Percentiles rank a stretch among this genome's conserved stretches.
Evolutionary conservation across 257 asterid species (phyloP).

Genomic region (Solanum ossicruentum): DNA sequence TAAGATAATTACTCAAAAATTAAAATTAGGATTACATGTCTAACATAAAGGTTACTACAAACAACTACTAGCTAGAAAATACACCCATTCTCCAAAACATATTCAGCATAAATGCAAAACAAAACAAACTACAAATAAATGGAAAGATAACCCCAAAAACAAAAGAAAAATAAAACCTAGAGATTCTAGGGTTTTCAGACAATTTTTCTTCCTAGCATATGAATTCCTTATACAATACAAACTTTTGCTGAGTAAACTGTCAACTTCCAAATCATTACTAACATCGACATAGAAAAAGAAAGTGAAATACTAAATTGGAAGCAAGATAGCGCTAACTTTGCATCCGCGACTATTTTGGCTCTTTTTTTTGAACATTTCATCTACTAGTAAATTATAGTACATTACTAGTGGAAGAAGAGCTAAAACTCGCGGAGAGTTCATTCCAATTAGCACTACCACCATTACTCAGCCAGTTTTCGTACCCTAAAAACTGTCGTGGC

Average conservation of each 20-base stretch:
- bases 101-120: neutral
- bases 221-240: neutral
- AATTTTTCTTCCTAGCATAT: neutral
- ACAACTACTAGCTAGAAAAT: neutral
- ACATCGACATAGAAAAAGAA: neutral
- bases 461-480: conserved; percentile 30
- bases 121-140: neutral
- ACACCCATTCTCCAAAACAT: neutral
- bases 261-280: neutral
- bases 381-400: conserved; percentile 15
- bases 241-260: neutral
- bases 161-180: conserved; percentile 9
- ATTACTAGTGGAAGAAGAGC: conserved; percentile 61
- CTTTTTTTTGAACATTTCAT: neutral
- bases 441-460: conserved; percentile 32
- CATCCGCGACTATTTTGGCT: neutral
- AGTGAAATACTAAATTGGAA: neutral
- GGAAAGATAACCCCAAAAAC: neutral
- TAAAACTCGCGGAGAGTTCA: conserved; percentile 48
- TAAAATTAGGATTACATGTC: neutral
- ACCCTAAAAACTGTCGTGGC: conserved; percentile 41
- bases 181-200: conserved; percentile 46
- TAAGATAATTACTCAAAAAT: neutral
- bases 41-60: neutral
- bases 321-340: neutral